Evolutionary conservation across 306 rosid genomes (phyloP).

Genomic region (Acacia melanoxylon): DNA sequence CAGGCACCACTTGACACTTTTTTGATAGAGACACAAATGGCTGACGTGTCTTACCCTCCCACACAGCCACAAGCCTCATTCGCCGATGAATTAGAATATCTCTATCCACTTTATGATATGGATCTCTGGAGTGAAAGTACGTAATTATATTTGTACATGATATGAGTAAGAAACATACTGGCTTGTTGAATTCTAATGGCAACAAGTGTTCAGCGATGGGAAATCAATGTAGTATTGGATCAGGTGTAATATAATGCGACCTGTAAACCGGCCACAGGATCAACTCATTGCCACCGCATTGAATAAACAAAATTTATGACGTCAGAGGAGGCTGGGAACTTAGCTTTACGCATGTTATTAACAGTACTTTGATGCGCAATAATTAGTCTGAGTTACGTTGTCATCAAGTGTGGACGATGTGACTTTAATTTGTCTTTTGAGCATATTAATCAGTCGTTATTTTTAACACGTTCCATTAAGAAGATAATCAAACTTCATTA

Average conservation of each 20-base stretch:
- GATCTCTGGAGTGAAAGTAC: slow-evolving; percentile 13
- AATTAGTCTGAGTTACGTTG: background rate
- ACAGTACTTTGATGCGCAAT: background rate
- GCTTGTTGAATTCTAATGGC: too few relatives aligned
- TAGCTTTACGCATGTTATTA: background rate
- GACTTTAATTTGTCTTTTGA: background rate
- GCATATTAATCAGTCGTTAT: too few relatives aligned
- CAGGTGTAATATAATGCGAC: background rate
- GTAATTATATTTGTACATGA: background rate
- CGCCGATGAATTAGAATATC: background rate
- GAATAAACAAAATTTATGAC: background rate
- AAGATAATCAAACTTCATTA: too few relatives aligned
- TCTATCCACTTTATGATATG: background rate
- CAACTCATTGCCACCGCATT: background rate
- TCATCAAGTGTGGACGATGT: too few relatives aligned
- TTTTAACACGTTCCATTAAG: too few relatives aligned
- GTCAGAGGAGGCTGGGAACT: background rate
- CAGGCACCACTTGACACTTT: background rate
- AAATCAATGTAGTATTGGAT: background rate
- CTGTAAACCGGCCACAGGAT: background rate
- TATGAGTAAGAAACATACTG: background rate
- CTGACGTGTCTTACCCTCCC: slow-evolving; percentile 6
- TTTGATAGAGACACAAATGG: background rate
- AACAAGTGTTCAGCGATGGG: background rate
- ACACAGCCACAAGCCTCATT: background rate